These are phyloP conservation scores for Penicillium steckii DNA, from an alignment of 495 filamentous ascomycete species.

Conservation along the genomic window DNA sequence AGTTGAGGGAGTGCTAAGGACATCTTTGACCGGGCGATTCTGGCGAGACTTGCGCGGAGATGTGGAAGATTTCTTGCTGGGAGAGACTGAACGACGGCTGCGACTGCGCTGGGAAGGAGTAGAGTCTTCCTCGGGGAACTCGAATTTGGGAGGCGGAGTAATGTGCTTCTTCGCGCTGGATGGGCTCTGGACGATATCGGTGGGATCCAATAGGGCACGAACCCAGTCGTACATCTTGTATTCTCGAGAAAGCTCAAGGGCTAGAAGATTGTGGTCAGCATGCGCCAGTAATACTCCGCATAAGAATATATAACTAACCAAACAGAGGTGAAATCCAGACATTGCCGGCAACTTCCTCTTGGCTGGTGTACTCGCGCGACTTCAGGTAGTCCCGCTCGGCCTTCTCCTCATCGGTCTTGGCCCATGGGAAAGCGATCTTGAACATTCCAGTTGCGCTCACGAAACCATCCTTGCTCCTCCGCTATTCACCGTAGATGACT, in stretches of 20 bases:
- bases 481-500: constrained; percentile 40
- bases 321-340: constrained; percentile 88
- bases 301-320: constrained; percentile 48
- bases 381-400: constrained; percentile 86
- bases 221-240: constrained; percentile 86
- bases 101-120: constrained; percentile 39
- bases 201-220: constrained; percentile 78
- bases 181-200: constrained; percentile 59
- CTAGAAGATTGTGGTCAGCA: constrained; percentile 36
- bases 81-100: constrained; percentile 57
- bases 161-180: constrained; percentile 64
- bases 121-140: constrained; percentile 43
- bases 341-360: constrained; percentile 93
- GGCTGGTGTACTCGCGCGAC: constrained; percentile 68
- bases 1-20: constrained; percentile 40
- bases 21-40: constrained; percentile 55
- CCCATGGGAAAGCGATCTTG: constrained; percentile 97
- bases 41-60: constrained; percentile 75
- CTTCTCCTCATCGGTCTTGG: constrained; percentile 78
- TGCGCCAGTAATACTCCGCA: neutral
- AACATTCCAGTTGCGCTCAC: constrained; percentile 99
- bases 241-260: constrained; percentile 80
- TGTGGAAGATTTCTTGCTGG: constrained; percentile 50
- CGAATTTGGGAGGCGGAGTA: constrained; percentile 67
- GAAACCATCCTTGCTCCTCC: constrained; percentile 90